A percentile compares a stretch with the other conserved stretches of the same genome.
These are phyloP conservation scores for Jamesozyma jinghongensis DNA, from an alignment of 805 yeast species.

Conservation along the genomic window DNA sequence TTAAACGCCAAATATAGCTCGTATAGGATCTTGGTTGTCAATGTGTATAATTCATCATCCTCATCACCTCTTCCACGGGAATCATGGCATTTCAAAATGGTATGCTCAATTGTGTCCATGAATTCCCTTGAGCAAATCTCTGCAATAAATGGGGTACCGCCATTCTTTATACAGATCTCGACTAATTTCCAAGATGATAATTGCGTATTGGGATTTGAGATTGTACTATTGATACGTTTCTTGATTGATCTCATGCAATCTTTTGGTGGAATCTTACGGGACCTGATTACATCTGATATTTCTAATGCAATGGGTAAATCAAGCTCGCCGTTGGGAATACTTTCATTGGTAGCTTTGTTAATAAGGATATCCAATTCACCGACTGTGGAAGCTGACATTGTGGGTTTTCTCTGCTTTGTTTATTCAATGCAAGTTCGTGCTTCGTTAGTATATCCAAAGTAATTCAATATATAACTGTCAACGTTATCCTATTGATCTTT, in stretches of 20 bases:
- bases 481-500: too few species aligned
- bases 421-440: too few species aligned
- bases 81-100: conserved; percentile 30
- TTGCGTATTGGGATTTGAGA: conserved; percentile 68
- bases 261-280: conserved; percentile 67
- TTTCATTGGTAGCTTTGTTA: conserved; percentile 72
- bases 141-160: conserved; percentile 74
- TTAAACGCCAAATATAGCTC: conserved; percentile 72
- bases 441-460: too few species aligned
- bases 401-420: neutral
- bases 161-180: conserved; percentile 86
- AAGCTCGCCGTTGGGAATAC: conserved; percentile 86
- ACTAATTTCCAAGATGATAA: conserved; percentile 64
- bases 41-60: conserved; percentile 46
- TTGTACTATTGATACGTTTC: conserved; percentile 52
- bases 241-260: conserved; percentile 82
- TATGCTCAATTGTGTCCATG: conserved; percentile 58
- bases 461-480: too few species aligned
- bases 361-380: conserved; percentile 50
- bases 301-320: conserved; percentile 72
- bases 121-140: conserved; percentile 82
- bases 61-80: conserved; percentile 21
- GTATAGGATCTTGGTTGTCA: conserved; percentile 57
- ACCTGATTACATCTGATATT: conserved; percentile 76
- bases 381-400: conserved; percentile 21